Evolutionary conservation across 2,329 filamentous ascomycete genomes (phyloP).

Genomic region (Epichloe scottii): DNA sequence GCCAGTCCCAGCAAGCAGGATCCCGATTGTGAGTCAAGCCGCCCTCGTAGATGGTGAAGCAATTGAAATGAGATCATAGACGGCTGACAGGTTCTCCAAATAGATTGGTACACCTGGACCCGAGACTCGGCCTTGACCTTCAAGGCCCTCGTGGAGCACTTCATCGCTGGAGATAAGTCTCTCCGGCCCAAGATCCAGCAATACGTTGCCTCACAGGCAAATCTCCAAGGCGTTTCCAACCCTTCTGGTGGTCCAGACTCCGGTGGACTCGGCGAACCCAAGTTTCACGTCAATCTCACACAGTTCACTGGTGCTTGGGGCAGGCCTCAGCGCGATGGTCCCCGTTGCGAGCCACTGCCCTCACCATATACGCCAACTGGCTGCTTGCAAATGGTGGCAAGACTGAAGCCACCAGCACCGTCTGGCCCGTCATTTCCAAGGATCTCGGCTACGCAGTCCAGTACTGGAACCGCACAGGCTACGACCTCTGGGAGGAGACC

Average conservation of each 20-base stretch:
- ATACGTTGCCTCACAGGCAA: conserved; percentile 53
- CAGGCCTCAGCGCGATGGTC: conserved; percentile 71
- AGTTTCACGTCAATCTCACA: conserved; percentile 52
- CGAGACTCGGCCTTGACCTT: conserved; percentile 59
- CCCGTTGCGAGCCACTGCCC: conserved; percentile 58
- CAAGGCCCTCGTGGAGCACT: conserved; percentile 54
- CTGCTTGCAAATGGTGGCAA: conserved; percentile 54
- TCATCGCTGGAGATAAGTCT: conserved; percentile 42
- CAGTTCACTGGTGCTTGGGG: conserved; percentile 57
- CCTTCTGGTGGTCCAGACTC: conserved; percentile 46
- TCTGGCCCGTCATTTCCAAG: conserved; percentile 66
- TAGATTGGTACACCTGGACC: conserved; percentile 69
- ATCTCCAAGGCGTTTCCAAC: conserved; percentile 52
- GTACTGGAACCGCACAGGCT: conserved; percentile 56
- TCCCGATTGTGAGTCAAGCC: conserved; percentile 36
- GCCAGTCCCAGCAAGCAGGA: conserved; percentile 38
- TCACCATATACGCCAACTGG: conserved; percentile 63
- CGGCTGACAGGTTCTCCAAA: neutral
- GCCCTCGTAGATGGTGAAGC: too few relatives aligned
- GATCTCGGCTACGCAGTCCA: conserved; percentile 64
- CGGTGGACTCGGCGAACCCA: conserved; percentile 53
- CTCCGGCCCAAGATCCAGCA: conserved; percentile 50
- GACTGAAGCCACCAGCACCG: conserved; percentile 37
- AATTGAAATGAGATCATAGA: neutral
- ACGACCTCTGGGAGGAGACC: conserved; percentile 78